Evolutionary conservation across 1,284 basidiomycete species (phyloP), one percentile per base, ranked within the genome.

Genomic region (Hortiboletus rubellus): DNA sequence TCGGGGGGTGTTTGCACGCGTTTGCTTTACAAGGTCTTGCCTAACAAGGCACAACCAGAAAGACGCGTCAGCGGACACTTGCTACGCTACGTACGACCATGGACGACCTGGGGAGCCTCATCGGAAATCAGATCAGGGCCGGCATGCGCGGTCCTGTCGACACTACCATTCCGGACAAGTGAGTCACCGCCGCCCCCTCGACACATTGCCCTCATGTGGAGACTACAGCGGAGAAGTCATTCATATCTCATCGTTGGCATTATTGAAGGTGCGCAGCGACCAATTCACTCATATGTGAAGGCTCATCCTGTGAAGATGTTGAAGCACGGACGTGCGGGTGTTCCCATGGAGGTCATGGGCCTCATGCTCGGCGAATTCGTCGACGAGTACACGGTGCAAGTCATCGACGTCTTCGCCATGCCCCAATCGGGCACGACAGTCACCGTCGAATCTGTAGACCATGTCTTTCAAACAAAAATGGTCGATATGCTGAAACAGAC

Each of bases 291-390:
- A 43, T 18, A 14, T 46, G 31, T 34, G 40, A 55, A 48, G 3
- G 47, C 50, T 62, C 8, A 64, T 46, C n/a, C 38, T 31, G 31
- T 46, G 45, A 64, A 98, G 94, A 99, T 99, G 97, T 82, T 99
- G 64, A 99, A 99, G 77, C 97, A 99, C 72, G 97, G 97, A 18
- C 88, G 97, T 54, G 96, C 97, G 33, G 97, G 97, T 65, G 97
- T 99, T 38, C 97, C 97, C 12, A 97, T 99, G 92, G 97, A 99
- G 77, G 97, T 99, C 67, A 99, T 99, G 97, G 97, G 97, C 64
- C 85, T 99, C 57, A 96, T 99, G 93, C 83, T 99, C 31, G 97
- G 97, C 30, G 96, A 98, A 73, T 99, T 99, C 66, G 93, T 99
- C 47, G 97, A 99, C 77, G 97, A 99, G 72, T 99, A 98, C 78